phyloP scores from a whole-genome alignment of 805 yeast genomes.

The Zygosaccharomyces pseudorouxii region DNA sequence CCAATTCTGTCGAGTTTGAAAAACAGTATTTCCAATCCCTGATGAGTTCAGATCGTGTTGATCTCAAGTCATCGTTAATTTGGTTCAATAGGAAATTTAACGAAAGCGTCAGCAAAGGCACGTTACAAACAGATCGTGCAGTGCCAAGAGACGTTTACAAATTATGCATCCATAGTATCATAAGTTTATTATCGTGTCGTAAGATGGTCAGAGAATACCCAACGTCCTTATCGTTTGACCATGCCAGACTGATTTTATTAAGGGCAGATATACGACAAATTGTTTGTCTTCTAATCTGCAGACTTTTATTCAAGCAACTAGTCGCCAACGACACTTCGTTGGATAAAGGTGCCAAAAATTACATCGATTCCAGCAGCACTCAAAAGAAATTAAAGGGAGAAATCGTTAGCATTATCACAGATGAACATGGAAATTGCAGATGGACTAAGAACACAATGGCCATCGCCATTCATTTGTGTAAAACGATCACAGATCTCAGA shows the following conservation, averaged over 20 bases:
- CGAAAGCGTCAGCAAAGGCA: slow-evolving; percentile 23
- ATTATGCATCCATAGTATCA: slow-evolving; percentile 47
- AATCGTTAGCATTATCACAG: slow-evolving; percentile 72
- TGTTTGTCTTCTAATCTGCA: slow-evolving; percentile 72
- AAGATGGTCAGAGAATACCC: slow-evolving; percentile 82
- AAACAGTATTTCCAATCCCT: slow-evolving; percentile 63
- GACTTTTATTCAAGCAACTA: slow-evolving; percentile 67
- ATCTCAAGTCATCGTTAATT: slow-evolving; percentile 52
- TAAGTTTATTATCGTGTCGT: slow-evolving; percentile 67
- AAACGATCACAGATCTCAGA: slow-evolving; percentile 31
- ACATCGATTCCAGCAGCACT: slow-evolving; percentile 37
- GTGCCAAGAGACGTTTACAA: slow-evolving; percentile 33
- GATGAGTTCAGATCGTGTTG: slow-evolving; percentile 48
- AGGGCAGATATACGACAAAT: slow-evolving; percentile 84
- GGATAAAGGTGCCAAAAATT: slow-evolving; percentile 33
- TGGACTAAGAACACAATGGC: slow-evolving; percentile 82
- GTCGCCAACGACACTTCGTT: slow-evolving; percentile 36
- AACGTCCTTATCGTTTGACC: slow-evolving; percentile 77
- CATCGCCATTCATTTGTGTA: slow-evolving; percentile 52
- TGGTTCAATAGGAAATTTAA: slow-evolving; percentile 52
- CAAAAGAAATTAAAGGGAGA: slow-evolving; percentile 57
- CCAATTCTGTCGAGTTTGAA: slow-evolving; percentile 86
- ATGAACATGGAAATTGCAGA: slow-evolving; percentile 80
- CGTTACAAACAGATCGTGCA: slow-evolving; percentile 3
- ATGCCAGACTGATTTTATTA: slow-evolving; percentile 66